Evolutionary conservation across 768 basidiomycete genomes (phyloP), one percentile per base, ranked within the genome.

Genomic region (Kondoa malvinella): DNA sequence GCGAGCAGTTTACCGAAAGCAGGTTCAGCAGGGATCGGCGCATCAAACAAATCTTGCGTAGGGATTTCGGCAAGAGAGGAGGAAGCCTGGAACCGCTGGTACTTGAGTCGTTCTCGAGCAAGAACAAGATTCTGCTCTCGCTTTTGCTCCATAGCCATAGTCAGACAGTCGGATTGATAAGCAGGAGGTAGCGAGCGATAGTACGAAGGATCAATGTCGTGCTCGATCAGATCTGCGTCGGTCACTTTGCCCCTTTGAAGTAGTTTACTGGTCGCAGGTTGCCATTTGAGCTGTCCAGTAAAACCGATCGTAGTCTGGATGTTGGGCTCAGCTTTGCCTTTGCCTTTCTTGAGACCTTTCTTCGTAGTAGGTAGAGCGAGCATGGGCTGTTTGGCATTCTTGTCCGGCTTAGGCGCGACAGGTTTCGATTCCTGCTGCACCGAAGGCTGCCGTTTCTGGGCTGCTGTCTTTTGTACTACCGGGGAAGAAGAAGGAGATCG

Each of bases 201-300:
- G 3, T 88, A 84, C 4, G 81, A 83, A 0, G 84, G 84, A 74
- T 92, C 90, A 73, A 96, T 83, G 14, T 81, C 83, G 27, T 92
- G 79, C 40, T 81, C 80, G 16, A 73, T 76, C 56, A 95, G 79
- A 72, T 89, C 84, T 1, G 76, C 78, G 31, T 72, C 71, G 2
- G 68, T 56, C 60, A 69, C 56, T 16, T 70, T 67, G 1, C 26
- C 15, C 4, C 2, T 1, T 31, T 32, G 33, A 30, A 68, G 64
- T 57, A 63, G 15, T 76, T 15, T 77, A 80, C 33, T 75, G 69
- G 66, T 82, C 79, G 1, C 67, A 34, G 68, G 57, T 34, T 70
- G 57, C 4, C 27, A 26, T 57, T 69, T 64, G 15, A n/a, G 4
- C 25, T 17, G 30, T 2, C 57, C 62, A 0, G 26, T 32, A 17